Conservation (phyloP, 192 early-diverging fungal genomes). For the Linnemannia exigua region DNA sequence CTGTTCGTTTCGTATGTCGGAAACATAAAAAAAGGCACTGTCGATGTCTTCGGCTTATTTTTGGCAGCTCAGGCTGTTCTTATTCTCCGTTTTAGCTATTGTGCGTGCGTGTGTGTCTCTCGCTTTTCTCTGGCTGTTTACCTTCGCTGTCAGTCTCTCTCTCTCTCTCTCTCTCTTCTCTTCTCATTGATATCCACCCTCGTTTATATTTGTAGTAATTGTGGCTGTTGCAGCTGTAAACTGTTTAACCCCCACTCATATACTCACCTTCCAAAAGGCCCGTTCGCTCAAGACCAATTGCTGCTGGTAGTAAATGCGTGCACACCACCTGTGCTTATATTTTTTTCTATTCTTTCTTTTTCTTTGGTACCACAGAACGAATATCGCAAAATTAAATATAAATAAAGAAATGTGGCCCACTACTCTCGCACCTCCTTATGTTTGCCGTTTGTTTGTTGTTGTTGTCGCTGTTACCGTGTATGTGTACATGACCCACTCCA, state of each 20-base stretch:
- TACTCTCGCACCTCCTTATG: neutral
- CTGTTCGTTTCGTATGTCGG: neutral
- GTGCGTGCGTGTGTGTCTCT: no score
- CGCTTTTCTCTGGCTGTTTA: neutral
- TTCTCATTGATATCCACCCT: neutral
- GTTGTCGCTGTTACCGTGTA: no score
- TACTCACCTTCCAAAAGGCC: no score
- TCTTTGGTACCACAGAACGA: conserved; percentile 4
- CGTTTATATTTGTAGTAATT: neutral
- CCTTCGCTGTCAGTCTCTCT: neutral
- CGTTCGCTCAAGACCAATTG: neutral
- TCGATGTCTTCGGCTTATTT: no score
- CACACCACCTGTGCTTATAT: neutral
- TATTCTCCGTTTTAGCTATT: no score
- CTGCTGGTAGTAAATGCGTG: neutral
- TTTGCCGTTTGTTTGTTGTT: neutral
- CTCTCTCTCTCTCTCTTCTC: neutral
- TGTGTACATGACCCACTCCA: no score
- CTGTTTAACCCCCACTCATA: neutral
- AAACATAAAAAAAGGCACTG: neutral
- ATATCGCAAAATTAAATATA: conserved; percentile 6
- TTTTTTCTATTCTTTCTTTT: neutral
- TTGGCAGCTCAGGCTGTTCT: no score
- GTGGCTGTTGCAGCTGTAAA: neutral
- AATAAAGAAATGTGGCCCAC: conserved; percentile 5